Conservation (phyloP, 495 filamentous ascomycete species). For the Aspergillus biplanus region DNA sequence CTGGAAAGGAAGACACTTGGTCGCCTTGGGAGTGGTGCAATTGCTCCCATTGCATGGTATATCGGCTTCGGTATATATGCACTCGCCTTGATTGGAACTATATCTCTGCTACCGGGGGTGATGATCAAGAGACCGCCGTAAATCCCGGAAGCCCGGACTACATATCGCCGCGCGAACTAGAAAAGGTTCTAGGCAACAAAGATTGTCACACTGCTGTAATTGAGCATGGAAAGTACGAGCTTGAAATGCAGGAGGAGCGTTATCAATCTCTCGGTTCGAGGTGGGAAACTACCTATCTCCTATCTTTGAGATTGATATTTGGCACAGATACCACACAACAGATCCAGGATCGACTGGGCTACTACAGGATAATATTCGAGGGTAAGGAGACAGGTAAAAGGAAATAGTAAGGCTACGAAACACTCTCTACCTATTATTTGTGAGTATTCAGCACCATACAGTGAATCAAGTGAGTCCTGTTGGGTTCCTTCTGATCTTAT, state of each 20-base stretch:
- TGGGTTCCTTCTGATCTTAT: no score
- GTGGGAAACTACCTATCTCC: slow-evolving; percentile 12
- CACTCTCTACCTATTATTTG: no score
- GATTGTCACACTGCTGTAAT: neutral
- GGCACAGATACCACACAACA: slow-evolving; percentile 3
- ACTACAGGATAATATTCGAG: neutral
- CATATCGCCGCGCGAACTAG: neutral
- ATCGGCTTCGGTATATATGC: slow-evolving; percentile 2
- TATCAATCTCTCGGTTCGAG: neutral
- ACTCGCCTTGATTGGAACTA: slow-evolving; percentile 2
- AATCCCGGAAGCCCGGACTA: slow-evolving; percentile 14
- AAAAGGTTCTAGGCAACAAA: neutral
- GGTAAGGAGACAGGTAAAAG: neutral
- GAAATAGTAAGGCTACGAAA: neutral
- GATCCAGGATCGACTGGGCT: neutral
- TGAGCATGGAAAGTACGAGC: neutral
- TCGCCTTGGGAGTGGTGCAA: slow-evolving; percentile 10
- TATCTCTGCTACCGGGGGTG: neutral
- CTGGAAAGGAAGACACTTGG: slow-evolving; percentile 7
- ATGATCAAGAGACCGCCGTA: neutral
- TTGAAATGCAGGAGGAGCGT: slow-evolving; percentile 2
- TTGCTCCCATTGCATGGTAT: slow-evolving; percentile 6
- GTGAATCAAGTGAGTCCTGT: no score
- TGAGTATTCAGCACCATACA: no score
- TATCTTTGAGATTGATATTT: slow-evolving; percentile 7